Conservation (phyloP, 805 yeast species). For the Kodamaea hsintzibuensis region DNA sequence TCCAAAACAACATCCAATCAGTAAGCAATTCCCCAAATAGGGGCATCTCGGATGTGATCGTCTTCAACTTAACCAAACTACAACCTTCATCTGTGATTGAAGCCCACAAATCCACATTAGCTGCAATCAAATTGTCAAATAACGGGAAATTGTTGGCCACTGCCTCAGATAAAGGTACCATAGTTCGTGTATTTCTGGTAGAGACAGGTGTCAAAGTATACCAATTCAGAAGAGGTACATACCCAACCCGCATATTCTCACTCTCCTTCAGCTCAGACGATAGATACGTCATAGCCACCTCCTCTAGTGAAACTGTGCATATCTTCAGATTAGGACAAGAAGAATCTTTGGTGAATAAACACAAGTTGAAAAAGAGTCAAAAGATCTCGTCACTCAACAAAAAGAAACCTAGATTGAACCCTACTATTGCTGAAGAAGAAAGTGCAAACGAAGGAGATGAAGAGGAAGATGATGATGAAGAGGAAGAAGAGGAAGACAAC, state of each 20-base stretch:
- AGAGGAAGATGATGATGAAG: constrained; percentile 15
- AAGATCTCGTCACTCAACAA: constrained; percentile 14
- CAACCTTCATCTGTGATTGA: constrained; percentile 79
- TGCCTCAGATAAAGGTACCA: constrained; percentile 87
- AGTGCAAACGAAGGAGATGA: constrained; percentile 19
- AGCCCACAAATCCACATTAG: constrained; percentile 81
- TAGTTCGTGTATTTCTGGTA: constrained; percentile 77
- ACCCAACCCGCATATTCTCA: constrained; percentile 77
- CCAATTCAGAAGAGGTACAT: constrained; percentile 84
- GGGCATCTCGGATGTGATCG: constrained; percentile 65
- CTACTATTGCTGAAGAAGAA: constrained; percentile 33
- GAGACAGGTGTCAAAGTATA: constrained; percentile 60
- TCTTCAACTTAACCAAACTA: constrained; percentile 74
- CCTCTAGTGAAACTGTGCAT: constrained; percentile 91
- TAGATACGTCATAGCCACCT: constrained; percentile 73
- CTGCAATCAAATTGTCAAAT: constrained; percentile 63
- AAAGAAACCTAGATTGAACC: constrained; percentile 14
- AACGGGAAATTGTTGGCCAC: constrained; percentile 86
- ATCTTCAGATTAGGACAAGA: constrained; percentile 72
- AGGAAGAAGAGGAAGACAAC: constrained; percentile 15
- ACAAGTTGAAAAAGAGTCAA: constrained; percentile 22
- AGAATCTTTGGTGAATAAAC: constrained; percentile 42
- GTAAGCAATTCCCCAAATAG: constrained; percentile 44
- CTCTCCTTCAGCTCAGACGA: constrained; percentile 74
- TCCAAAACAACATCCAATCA: constrained; percentile 39